phyloP scores from a whole-genome alignment of 768 basidiomycete species.

The Vishniacozyma victoriae region DNA sequence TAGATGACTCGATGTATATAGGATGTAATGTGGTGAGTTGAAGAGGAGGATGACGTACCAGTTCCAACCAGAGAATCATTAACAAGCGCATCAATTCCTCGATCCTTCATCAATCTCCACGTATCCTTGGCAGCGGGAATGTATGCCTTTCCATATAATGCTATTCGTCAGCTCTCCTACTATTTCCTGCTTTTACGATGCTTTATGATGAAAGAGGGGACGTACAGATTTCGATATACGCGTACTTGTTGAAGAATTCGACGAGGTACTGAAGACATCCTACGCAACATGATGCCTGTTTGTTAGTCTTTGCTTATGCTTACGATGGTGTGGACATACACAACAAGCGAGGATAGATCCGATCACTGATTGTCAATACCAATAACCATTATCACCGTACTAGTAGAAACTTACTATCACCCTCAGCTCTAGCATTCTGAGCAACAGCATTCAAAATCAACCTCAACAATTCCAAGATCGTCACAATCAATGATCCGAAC shows the following conservation, averaged over 20 bases:
- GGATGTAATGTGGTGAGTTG: not conserved
- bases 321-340: conserved; percentile 14
- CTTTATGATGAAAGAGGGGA: not conserved
- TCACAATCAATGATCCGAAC: conserved; percentile 77
- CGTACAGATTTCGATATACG: conserved; percentile 66
- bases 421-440: conserved; percentile 42
- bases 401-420: conserved; percentile 30
- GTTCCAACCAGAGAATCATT: conserved; percentile 77
- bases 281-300: conserved; percentile 62
- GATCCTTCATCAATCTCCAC: conserved; percentile 68
- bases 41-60: conserved; percentile 52
- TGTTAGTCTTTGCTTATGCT: not conserved
- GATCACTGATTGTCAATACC: conserved; percentile 52
- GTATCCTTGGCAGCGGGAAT: conserved; percentile 76
- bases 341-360: conserved; percentile 71
- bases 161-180: conserved; percentile 44
- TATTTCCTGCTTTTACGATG: not conserved
- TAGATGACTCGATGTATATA: not conserved
- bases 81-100: conserved; percentile 70
- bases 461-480: conserved; percentile 64
- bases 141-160: conserved; percentile 78
- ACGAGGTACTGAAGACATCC: conserved; percentile 65
- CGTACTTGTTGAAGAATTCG: conserved; percentile 78
- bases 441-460: conserved; percentile 53
- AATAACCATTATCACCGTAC: not conserved